Evolutionary conservation across 108 stramenopile species (phyloP).

Genomic region (Fistulifera solaris): DNA sequence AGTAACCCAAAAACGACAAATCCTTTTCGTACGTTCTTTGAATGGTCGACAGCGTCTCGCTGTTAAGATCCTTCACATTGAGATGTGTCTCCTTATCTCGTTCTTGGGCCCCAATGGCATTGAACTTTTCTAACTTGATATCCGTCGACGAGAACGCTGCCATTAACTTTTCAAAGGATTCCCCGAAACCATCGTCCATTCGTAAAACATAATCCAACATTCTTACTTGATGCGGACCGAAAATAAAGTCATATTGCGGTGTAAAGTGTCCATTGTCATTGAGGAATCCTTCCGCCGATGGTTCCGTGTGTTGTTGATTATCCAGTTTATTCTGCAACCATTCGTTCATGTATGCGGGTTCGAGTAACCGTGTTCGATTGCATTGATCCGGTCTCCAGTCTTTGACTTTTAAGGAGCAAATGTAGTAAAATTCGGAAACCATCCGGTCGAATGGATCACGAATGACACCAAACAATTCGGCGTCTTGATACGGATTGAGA

Average conservation of each 20-base stretch:
- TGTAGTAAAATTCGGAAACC: constrained; percentile 30
- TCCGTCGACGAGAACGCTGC: constrained; percentile 12
- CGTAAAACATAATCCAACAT: constrained; percentile 27
- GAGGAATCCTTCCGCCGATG: constrained; percentile 5
- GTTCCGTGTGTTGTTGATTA: not conserved
- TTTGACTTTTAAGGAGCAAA: constrained; percentile 16
- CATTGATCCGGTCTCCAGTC: constrained; percentile 27
- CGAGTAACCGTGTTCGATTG: constrained; percentile 12
- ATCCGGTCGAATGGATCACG: constrained; percentile 24
- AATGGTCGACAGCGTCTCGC: constrained; percentile 5
- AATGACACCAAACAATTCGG: constrained; percentile 26
- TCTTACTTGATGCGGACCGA: constrained; percentile 15
- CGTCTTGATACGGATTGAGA: constrained; percentile 20
- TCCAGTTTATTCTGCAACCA: constrained; percentile 18
- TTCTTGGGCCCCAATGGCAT: constrained; percentile 2
- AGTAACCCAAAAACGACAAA: constrained; percentile 1
- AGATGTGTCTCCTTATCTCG: constrained; percentile 11
- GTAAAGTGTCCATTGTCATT: constrained; percentile 31
- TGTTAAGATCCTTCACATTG: constrained; percentile 5
- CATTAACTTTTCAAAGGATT: constrained; percentile 22
- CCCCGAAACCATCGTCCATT: constrained; percentile 13
- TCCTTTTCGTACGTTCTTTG: constrained; percentile 12
- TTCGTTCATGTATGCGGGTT: constrained; percentile 23
- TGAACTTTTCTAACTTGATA: constrained; percentile 10
- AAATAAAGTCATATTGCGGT: constrained; percentile 29